These are phyloP conservation scores for Trapa incisa DNA, from an alignment of 345 rosid species.

Conservation along the genomic window DNA sequence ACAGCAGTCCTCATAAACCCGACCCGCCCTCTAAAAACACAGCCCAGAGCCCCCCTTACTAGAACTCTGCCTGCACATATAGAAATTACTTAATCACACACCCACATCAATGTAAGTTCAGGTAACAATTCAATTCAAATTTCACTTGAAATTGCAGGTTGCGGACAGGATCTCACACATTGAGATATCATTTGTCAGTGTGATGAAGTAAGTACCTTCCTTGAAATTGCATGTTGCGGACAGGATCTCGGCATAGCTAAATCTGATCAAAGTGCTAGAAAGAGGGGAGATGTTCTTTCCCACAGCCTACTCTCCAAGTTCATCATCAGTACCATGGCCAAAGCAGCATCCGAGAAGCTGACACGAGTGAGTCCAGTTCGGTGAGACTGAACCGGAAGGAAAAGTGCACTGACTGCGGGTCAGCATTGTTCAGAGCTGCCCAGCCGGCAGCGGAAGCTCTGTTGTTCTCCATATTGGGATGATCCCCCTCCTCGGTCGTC, in stretches of 20 bases:
- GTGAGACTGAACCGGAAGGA: constrained; percentile 83
- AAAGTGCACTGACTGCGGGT: constrained; percentile 76
- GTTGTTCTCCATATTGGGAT: constrained; percentile 46
- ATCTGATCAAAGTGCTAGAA: constrained; percentile 43
- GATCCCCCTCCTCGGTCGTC: constrained; percentile 4
- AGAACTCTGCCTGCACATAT: constrained; percentile 60
- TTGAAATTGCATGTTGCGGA: constrained; percentile 73
- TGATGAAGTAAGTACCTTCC: constrained; percentile 32
- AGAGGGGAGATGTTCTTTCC: constrained; percentile 73
- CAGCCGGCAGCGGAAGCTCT: constrained; percentile 73
- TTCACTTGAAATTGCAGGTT: not conserved
- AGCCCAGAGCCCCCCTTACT: constrained; percentile 94
- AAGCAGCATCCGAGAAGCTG: constrained; percentile 23
- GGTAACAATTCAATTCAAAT: not conserved
- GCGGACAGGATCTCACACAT: too few species aligned
- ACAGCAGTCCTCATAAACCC: constrained; percentile 59
- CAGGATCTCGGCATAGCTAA: constrained; percentile 58
- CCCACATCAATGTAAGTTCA: constrained; percentile 2
- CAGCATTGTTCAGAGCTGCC: constrained; percentile 32
- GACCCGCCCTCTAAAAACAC: constrained; percentile 74
- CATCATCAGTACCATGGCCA: constrained; percentile 64
- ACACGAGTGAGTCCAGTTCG: constrained; percentile 65
- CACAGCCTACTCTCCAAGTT: constrained; percentile 68
- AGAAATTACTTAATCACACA: constrained; percentile 8
- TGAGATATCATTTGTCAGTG: not conserved